Evolutionary conservation across 2,329 filamentous ascomycete species (phyloP).

Genomic region (Ophiostoma novo-ulmi): DNA sequence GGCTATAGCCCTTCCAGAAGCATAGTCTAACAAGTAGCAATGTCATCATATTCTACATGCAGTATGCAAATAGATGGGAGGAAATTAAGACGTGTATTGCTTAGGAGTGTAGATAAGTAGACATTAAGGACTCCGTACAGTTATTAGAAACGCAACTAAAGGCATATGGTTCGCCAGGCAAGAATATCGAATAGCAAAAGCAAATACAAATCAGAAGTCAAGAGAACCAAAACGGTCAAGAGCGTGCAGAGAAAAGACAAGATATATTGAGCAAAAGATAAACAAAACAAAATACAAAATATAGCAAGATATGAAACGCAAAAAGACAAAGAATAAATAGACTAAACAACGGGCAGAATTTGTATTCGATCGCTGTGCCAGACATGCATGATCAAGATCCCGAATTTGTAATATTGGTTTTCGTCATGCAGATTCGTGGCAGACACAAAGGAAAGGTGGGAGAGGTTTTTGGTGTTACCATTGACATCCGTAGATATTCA

Average conservation of each 20-base stretch:
- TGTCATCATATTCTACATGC: neutral
- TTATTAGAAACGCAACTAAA: neutral
- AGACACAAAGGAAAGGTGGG: conserved; percentile 31
- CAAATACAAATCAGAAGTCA: neutral
- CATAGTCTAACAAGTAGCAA: neutral
- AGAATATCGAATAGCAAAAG: neutral
- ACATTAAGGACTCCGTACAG: neutral
- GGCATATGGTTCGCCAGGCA: neutral
- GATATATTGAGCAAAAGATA: conserved; percentile 4
- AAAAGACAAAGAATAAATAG: conserved; percentile 27
- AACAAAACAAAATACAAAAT: conserved; percentile 28
- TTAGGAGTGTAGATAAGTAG: neutral
- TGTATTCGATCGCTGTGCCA: conserved; percentile 52
- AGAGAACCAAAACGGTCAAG: neutral
- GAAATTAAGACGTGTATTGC: neutral
- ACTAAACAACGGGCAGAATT: conserved; percentile 3
- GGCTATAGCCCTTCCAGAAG: neutral
- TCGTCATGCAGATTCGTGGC: conserved; percentile 56
- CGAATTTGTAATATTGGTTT: conserved; percentile 38
- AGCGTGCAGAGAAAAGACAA: neutral
- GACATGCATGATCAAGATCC: conserved; percentile 54
- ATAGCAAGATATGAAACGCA: neutral
- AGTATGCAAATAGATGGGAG: neutral
- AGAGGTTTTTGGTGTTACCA: neutral
- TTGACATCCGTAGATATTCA: neutral